phyloP scores from a whole-genome alignment of 495 filamentous ascomycete species.

The Apiosordaria backusii region DNA sequence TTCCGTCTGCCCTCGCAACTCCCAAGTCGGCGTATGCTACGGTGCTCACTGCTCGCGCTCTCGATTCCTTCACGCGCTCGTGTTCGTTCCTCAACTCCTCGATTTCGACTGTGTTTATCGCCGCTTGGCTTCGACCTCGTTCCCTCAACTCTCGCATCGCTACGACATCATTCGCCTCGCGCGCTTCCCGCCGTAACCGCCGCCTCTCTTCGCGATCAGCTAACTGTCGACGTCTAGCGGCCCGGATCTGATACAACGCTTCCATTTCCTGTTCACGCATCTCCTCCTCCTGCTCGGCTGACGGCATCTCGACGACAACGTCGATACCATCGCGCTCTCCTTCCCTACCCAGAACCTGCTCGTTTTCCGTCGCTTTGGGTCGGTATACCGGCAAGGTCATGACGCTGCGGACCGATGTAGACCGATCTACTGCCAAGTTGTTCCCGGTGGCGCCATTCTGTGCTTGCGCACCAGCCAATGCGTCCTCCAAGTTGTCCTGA shows the following conservation, averaged over 20 bases:
- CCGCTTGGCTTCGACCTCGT: conserved; percentile 37
- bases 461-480: conserved; percentile 13
- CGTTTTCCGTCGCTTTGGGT: conserved; percentile 61
- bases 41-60: conserved; percentile 72
- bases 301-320: conserved; percentile 71
- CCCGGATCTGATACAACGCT: conserved; percentile 81
- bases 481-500: conserved; percentile 22
- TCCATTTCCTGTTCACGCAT: conserved; percentile 93
- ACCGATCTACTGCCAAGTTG: conserved; percentile 62
- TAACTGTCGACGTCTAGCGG: conserved; percentile 69
- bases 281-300: conserved; percentile 61
- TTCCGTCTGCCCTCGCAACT: conserved; percentile 83
- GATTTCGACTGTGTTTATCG: conserved; percentile 33
- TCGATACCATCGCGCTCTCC: conserved; percentile 92
- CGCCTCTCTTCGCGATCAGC: conserved; percentile 73
- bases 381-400: conserved; percentile 87
- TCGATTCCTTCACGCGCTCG: conserved; percentile 56
- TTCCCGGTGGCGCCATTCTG: conserved; percentile 8
- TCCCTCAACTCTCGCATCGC: conserved; percentile 59
- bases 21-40: conserved; percentile 86
- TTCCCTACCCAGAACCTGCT: conserved; percentile 84
- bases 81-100: conserved; percentile 62
- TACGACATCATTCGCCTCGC: conserved; percentile 60
- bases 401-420: conserved; percentile 82
- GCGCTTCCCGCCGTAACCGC: conserved; percentile 62